Conservation (phyloP, 495 filamentous ascomycete species). For the Penicillium goetzii region DNA sequence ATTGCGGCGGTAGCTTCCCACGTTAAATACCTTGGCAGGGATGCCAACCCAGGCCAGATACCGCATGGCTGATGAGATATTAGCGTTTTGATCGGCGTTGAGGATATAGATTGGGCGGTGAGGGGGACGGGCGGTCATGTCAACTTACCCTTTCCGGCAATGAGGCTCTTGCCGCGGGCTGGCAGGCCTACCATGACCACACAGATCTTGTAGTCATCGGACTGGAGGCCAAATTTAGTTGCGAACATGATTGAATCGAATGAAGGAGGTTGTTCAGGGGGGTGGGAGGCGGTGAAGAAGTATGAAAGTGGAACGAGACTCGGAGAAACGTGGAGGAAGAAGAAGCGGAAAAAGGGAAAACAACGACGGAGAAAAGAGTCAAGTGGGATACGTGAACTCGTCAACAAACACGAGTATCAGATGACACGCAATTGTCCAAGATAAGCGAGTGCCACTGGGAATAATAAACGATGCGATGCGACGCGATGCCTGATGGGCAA, state of each 20-base stretch:
- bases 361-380: not conserved
- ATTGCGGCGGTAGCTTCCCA: conserved; percentile 87
- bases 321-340: not conserved
- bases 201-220: conserved; percentile 92
- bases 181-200: conserved; percentile 99
- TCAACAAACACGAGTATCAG: not conserved
- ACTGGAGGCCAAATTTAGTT: conserved; percentile 56
- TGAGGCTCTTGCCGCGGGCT: conserved; percentile 93
- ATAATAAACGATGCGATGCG: not conserved
- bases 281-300: not conserved
- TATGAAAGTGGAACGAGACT: not conserved
- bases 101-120: not conserved
- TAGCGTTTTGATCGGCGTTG: not conserved
- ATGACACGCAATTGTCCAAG: not conserved
- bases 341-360: not conserved
- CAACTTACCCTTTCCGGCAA: conserved; percentile 85
- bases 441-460: not conserved
- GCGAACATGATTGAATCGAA: conserved; percentile 13
- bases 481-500: not conserved
- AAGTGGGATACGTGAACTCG: not conserved
- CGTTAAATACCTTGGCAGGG: conserved; percentile 91
- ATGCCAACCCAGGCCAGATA: conserved; percentile 97
- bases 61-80: conserved; percentile 68
- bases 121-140: conserved; percentile 16
- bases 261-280: not conserved